Evolutionary conservation across 192 early-diverging fungal species (phyloP).

Genomic region (Umbelopsis vinacea): DNA sequence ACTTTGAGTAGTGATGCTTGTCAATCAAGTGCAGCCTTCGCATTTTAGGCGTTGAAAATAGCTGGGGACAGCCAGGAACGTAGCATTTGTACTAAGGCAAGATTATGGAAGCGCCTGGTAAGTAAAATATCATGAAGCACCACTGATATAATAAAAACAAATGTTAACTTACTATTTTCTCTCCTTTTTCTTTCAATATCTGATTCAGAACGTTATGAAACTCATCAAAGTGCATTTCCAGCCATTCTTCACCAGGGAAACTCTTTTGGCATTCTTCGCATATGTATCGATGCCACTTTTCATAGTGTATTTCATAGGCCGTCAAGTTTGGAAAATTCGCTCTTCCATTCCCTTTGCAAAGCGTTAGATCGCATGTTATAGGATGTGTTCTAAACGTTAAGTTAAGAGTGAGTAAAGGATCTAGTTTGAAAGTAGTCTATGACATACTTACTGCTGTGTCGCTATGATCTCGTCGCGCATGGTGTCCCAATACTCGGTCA

Average conservation of each 20-base stretch:
- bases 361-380: constrained; percentile 30
- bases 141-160: too few species aligned
- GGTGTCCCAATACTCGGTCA: constrained; percentile 1
- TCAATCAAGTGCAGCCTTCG: constrained; percentile 56
- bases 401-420: not conserved
- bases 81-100: constrained; percentile 52
- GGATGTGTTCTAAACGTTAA: not conserved
- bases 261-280: constrained; percentile 50
- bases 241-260: constrained; percentile 53
- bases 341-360: constrained; percentile 8
- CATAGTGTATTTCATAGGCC: constrained; percentile 58
- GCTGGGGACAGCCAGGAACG: constrained; percentile 51
- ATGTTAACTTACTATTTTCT: constrained; percentile 48
- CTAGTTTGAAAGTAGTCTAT: not conserved
- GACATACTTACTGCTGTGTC: constrained; percentile 3
- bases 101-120: too few species aligned
- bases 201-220: constrained; percentile 50
- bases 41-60: constrained; percentile 41
- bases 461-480: constrained; percentile 15
- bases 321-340: constrained; percentile 36
- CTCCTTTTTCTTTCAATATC: constrained; percentile 52
- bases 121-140: too few species aligned
- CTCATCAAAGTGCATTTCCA: constrained; percentile 54
- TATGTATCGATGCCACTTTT: constrained; percentile 50
- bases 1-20: constrained; percentile 54